Evolutionary conservation across 2,329 filamentous ascomycete genomes (phyloP).

Genomic region (Ophiocordyceps camponoti-rufipedis): DNA sequence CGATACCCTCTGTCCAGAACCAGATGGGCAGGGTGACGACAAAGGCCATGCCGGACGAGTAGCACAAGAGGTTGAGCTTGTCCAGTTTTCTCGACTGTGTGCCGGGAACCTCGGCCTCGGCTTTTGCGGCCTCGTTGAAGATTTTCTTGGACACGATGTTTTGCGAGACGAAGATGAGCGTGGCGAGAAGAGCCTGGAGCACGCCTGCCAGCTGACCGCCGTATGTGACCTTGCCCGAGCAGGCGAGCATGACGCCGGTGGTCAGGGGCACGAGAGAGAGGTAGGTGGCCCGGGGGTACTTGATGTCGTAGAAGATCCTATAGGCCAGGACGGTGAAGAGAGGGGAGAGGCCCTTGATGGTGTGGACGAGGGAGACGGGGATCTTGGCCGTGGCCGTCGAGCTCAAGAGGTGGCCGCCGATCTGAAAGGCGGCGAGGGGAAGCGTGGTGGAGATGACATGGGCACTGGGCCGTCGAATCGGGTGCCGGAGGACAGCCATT

Average conservation of each 20-base stretch:
- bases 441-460: slow-evolving; percentile 76
- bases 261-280: slow-evolving; percentile 81
- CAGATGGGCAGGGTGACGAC: slow-evolving; percentile 77
- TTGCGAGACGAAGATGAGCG: slow-evolving; percentile 88
- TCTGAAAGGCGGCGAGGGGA: slow-evolving; percentile 84
- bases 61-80: slow-evolving; percentile 91
- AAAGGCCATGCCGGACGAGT: slow-evolving; percentile 89
- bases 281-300: slow-evolving; percentile 75
- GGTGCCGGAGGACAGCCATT: slow-evolving; percentile 66
- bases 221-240: slow-evolving; percentile 63
- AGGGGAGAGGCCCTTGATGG: slow-evolving; percentile 92
- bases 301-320: slow-evolving; percentile 71
- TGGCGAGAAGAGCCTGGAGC: slow-evolving; percentile 71
- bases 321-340: slow-evolving; percentile 92
- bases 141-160: slow-evolving; percentile 98
- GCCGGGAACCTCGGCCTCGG: slow-evolving; percentile 54
- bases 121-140: slow-evolving; percentile 82
- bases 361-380: slow-evolving; percentile 91
- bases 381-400: slow-evolving; percentile 90
- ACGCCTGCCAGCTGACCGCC: slow-evolving; percentile 83
- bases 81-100: slow-evolving; percentile 63
- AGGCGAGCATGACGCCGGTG: slow-evolving; percentile 86
- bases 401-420: slow-evolving; percentile 82
- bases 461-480: slow-evolving; percentile 61
- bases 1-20: slow-evolving; percentile 78